These are phyloP conservation scores for Picochlorum sp. DNA, from an alignment of 139 green algal genomes.

Conservation along the genomic window DNA sequence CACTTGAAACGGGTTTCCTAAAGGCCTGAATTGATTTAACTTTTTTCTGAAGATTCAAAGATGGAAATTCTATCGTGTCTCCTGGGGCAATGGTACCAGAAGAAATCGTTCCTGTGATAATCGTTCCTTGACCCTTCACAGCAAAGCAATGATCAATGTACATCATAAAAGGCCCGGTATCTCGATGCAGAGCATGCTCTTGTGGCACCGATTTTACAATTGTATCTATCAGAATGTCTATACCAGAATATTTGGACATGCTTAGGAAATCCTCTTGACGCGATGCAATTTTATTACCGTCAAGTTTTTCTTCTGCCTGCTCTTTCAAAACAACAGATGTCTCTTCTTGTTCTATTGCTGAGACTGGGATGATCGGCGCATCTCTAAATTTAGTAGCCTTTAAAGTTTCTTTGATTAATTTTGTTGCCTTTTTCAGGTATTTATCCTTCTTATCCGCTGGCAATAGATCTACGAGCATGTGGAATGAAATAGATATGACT, in stretches of 20 bases:
- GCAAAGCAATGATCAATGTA: constrained; percentile 92
- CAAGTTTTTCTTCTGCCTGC: background rate
- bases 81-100: constrained; percentile 43
- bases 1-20: constrained; percentile 39
- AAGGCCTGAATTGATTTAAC: constrained; percentile 94
- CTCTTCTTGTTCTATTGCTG: constrained; percentile 11
- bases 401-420: constrained; percentile 50
- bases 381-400: constrained; percentile 70
- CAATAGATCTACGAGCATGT: constrained; percentile 42
- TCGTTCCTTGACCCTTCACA: constrained; percentile 83
- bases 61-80: constrained; percentile 74
- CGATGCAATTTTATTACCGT: no score
- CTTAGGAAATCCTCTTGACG: no score
- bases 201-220: background rate
- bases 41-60: constrained; percentile 46
- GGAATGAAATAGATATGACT: background rate
- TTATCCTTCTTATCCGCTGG: constrained; percentile 42
- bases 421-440: constrained; percentile 40
- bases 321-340: background rate
- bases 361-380: constrained; percentile 56
- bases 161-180: constrained; percentile 62
- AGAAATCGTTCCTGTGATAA: constrained; percentile 80
- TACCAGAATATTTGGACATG: background rate
- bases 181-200: background rate
- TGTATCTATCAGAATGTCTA: constrained; percentile 14